A percentile compares a stretch with the other conserved stretches of the same genome.
Conservation (phyloP, 805 yeast genomes). For the Schwanniomyces yamadae region DNA sequence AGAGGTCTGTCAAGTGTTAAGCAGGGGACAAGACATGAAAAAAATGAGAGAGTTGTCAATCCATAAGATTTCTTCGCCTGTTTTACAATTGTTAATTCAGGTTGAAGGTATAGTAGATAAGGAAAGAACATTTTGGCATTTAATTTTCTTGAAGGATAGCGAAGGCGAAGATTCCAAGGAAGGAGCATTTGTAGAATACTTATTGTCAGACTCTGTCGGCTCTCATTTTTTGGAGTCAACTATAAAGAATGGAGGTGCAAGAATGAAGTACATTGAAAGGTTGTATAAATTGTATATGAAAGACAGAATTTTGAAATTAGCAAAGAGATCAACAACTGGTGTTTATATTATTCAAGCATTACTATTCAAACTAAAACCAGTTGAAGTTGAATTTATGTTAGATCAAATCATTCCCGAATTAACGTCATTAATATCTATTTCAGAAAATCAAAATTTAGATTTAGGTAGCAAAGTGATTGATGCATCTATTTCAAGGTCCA, state of each 20-base stretch:
- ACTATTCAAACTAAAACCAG: slow-evolving; percentile 60
- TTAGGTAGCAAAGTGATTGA: slow-evolving; percentile 66
- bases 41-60: slow-evolving; percentile 69
- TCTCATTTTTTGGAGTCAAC: slow-evolving; percentile 84
- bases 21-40: slow-evolving; percentile 33
- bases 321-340: slow-evolving; percentile 82
- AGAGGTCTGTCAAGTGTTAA: slow-evolving; percentile 44
- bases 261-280: slow-evolving; percentile 68
- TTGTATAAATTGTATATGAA: slow-evolving; percentile 70
- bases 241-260: slow-evolving; percentile 56
- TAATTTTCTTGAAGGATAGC: slow-evolving; percentile 48
- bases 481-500: slow-evolving; percentile 56
- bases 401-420: slow-evolving; percentile 68
- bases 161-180: slow-evolving; percentile 58
- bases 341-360: slow-evolving; percentile 74
- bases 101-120: slow-evolving; percentile 79
- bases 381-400: slow-evolving; percentile 60
- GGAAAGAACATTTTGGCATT: slow-evolving; percentile 68
- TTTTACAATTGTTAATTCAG: slow-evolving; percentile 71
- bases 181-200: slow-evolving; percentile 78
- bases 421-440: slow-evolving; percentile 47
- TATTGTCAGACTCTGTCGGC: slow-evolving; percentile 87
- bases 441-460: slow-evolving; percentile 64
- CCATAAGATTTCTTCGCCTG: slow-evolving; percentile 84
- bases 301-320: slow-evolving; percentile 68